Percentiles rank a stretch among this genome's conserved stretches.
These are phyloP conservation scores for Colletotrichum noveboracense DNA, from an alignment of 2,329 filamentous ascomycete species.

Conservation along the genomic window DNA sequence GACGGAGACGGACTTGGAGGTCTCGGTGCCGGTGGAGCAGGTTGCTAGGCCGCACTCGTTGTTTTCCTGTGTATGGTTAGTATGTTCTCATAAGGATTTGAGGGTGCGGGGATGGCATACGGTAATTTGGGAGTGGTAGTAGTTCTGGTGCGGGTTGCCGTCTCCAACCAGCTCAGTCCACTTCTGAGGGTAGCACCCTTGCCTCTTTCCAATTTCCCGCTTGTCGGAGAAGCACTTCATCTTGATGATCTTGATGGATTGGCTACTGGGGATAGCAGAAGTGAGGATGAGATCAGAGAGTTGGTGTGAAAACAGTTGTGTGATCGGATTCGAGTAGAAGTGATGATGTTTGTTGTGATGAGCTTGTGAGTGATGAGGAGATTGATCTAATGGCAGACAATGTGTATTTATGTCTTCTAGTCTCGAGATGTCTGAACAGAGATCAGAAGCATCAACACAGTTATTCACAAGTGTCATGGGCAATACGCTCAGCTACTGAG, in stretches of 20 bases:
- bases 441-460: not conserved
- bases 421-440: not conserved
- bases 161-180: not conserved
- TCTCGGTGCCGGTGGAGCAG: not conserved
- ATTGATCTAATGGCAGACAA: not conserved
- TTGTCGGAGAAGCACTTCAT: not conserved
- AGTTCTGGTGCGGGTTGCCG: not conserved
- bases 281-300: accelerated
- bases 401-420: not conserved
- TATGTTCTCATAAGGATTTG: accelerated
- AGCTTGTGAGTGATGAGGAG: not conserved
- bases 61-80: not conserved
- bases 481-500: not conserved
- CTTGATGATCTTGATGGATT: not conserved
- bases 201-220: accelerated
- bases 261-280: not conserved
- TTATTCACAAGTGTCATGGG: not conserved
- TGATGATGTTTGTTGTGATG: not conserved
- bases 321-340: not conserved
- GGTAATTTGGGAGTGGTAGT: not conserved
- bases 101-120: not conserved
- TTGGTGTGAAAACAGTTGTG: not conserved
- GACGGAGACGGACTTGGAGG: not conserved
- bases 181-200: not conserved
- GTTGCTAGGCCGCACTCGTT: not conserved